Base-by-base conservation (phyloP, 1,284 basidiomycete species). In the Marasmius oreades region DNA sequence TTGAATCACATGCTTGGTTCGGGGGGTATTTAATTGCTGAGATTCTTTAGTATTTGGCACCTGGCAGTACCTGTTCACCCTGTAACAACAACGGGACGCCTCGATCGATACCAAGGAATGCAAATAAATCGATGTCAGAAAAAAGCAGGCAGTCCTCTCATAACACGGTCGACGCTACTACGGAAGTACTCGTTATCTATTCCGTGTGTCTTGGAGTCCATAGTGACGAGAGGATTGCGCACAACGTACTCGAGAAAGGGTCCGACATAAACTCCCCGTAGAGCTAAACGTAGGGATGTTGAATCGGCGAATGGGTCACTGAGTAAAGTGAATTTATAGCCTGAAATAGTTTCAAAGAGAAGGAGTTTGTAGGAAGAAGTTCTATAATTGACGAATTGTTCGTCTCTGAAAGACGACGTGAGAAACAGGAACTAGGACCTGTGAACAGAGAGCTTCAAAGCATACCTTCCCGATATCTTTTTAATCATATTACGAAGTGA, bases 321-420 rank as follows among this genome's bases (percentile, higher is more conserved):
- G 64, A 99, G 83, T 75, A 98, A 90, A 64, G 98, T 82, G 71
- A 99, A 97, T 67, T 95, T 97, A 83, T 94, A 97, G 42, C 92
- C 91, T 7, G 95, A 93, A 1, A 88, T 68, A 2, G 96, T 95
- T 70, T 98, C 95, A 73, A 90, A 93, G 54, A 98, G 79, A 71
- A 98, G 94, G 6, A 99, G 81, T 68, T 91, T 95, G 81, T 99
- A 99, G 1, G 88, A 78, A 22, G 93, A 92, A 1, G 96, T 99
- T 59, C 86, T 84, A 74, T 96, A 98, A 64, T 87, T 88, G 44
- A 90, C 88, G 73, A 98, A 98, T 56, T 87, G 84, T 71, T 97
- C 95, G 64, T 93, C 90, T 67, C 93, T 94, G 28, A 5, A 67
- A 10, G 10, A 34, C 50, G 42, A 50, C 55, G 45, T 14, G 51